Evolutionary conservation across 2,329 filamentous ascomycete species (phyloP).

Genomic region (Pseudohalonectria lignicola): DNA sequence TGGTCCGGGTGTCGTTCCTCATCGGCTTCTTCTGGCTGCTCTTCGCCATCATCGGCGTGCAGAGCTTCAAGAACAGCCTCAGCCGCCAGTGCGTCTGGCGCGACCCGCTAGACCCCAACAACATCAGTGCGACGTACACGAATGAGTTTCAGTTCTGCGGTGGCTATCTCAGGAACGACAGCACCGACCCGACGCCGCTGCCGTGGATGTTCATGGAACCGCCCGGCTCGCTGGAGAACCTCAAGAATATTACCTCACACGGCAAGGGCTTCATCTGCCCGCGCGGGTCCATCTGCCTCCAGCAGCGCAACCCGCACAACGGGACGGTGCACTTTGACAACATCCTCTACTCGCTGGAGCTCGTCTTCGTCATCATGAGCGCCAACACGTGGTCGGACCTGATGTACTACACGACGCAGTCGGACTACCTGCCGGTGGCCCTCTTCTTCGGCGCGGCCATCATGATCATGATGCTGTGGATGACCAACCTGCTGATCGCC

Average conservation of each 20-base stretch:
- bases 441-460: slow-evolving; percentile 67
- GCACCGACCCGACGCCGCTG: slow-evolving; percentile 27
- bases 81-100: slow-evolving; percentile 70
- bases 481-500: slow-evolving; percentile 87
- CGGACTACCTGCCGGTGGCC: slow-evolving; percentile 78
- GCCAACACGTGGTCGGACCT: slow-evolving; percentile 94
- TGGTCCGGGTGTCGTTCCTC: slow-evolving; percentile 87
- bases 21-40: slow-evolving; percentile 96
- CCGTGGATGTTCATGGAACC: slow-evolving; percentile 53
- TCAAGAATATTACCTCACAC: slow-evolving; percentile 35
- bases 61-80: slow-evolving; percentile 84
- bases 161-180: slow-evolving; percentile 58
- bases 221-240: slow-evolving; percentile 27
- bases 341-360: slow-evolving; percentile 79
- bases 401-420: slow-evolving; percentile 87
- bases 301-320: slow-evolving; percentile 69
- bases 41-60: slow-evolving; percentile 92
- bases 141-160: slow-evolving; percentile 73
- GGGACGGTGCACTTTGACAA: slow-evolving; percentile 92
- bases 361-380: slow-evolving; percentile 97
- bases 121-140: slow-evolving; percentile 43
- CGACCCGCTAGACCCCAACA: slow-evolving; percentile 48
- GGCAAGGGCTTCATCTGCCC: slow-evolving; percentile 88
- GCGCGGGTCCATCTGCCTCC: slow-evolving; percentile 68
- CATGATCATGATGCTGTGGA: slow-evolving; percentile 90